Evolutionary conservation across 2,329 filamentous ascomycete species (phyloP).

Genomic region (Colletotrichum sp.): DNA sequence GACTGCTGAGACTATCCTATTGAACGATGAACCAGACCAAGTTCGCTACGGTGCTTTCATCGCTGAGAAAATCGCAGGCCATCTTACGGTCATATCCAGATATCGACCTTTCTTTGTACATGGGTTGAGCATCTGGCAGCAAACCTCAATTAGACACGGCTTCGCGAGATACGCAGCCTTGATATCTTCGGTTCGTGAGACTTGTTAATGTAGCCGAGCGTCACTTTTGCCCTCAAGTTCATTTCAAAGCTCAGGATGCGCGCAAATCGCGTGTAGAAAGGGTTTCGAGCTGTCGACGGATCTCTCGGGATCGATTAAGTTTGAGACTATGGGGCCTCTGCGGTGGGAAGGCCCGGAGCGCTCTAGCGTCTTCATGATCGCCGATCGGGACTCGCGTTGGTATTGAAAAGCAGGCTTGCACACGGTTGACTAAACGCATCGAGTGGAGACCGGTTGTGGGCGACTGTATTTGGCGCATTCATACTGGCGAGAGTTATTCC

Average conservation of each 20-base stretch:
- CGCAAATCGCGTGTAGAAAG: background rate
- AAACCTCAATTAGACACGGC: background rate
- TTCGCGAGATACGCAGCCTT: background rate
- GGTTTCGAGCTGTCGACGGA: background rate
- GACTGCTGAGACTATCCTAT: background rate
- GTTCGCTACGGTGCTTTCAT: accelerated
- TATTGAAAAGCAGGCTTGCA: background rate
- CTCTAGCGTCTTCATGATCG: background rate
- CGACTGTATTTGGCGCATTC: background rate
- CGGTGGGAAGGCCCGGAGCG: background rate
- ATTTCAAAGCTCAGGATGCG: background rate
- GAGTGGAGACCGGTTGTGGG: background rate
- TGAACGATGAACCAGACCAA: background rate
- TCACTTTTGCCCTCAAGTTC: background rate
- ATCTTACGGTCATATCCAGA: background rate
- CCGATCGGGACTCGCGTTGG: background rate
- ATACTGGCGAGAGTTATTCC: background rate
- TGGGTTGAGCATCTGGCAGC: background rate
- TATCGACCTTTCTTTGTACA: accelerated
- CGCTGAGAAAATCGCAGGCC: background rate
- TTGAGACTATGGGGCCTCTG: background rate
- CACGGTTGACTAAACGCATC: background rate
- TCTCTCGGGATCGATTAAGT: background rate
- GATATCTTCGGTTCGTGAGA: background rate
- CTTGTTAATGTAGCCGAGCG: accelerated